A percentile compares a stretch with the other conserved stretches of the same genome.
Conservation (phyloP, 2,329 filamentous ascomycete genomes). For the Sporothrix inflata region DNA sequence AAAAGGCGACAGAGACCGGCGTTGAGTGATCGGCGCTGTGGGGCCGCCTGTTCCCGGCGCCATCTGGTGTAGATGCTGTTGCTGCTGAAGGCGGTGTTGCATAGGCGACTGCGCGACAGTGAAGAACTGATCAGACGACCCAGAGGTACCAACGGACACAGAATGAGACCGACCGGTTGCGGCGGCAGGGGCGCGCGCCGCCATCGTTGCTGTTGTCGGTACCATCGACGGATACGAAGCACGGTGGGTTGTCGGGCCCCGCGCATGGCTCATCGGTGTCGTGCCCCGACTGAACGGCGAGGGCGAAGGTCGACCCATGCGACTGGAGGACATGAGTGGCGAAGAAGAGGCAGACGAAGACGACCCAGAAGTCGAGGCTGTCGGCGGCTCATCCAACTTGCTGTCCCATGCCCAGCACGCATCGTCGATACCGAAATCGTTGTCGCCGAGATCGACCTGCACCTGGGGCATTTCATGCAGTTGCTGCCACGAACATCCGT, state of each 20-base stretch:
- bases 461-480: conserved; percentile 57
- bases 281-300: conserved; percentile 27
- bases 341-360: conserved; percentile 34
- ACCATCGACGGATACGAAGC: conserved; percentile 7
- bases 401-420: conserved; percentile 70
- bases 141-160: conserved; percentile 15
- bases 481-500: conserved; percentile 71
- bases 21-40: neutral
- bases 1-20: conserved; percentile 33
- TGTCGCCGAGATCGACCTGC: conserved; percentile 1
- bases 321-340: neutral
- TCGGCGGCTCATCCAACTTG: conserved; percentile 61
- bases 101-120: conserved; percentile 44
- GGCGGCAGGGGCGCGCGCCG: neutral
- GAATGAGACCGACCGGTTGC: conserved; percentile 19
- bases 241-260: neutral
- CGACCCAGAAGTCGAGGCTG: conserved; percentile 43
- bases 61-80: conserved; percentile 35
- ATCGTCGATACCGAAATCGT: conserved; percentile 45
- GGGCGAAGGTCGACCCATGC: conserved; percentile 17
- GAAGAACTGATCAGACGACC: conserved; percentile 47
- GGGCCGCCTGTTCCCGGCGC: neutral
- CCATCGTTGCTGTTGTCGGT: conserved; percentile 39
- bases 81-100: conserved; percentile 34
- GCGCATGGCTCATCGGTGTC: neutral